Evolutionary conservation across 441 rosid species (phyloP), one percentile per base, ranked within the genome.

Genomic region (Lepidium campestre): DNA sequence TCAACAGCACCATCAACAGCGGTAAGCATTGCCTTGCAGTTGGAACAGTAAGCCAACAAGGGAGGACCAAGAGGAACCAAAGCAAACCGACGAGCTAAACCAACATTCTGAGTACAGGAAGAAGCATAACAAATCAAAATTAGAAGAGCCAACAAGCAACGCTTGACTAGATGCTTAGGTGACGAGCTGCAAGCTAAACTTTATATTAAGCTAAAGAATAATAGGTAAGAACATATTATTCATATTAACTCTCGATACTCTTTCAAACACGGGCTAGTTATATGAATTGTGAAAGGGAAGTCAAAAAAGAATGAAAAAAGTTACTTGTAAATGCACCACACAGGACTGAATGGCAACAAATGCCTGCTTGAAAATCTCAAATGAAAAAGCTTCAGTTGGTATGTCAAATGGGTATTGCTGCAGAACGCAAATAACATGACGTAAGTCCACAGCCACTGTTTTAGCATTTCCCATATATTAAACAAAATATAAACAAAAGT

Each of bases 51-150:
- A 25, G 97, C 88, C 67, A 93, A 83, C 79, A 93, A 77, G 64
- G 97, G 98, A 59, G 98, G 98, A 35, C 97, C 98, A 81, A 93
- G 94, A 69, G 98, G 98, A 68, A 88, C 98, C 81, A 93, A 78
- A 42, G 98, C 98, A 82, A 93, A 93, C 71, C 98, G 88, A 66
- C 96, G 83, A 69, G 97, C 97, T 79, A 93, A 84, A 75, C 94
- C 83, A 48, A 93, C 98, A 80, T 88, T 90, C 98, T 93, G 90
- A 74, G 72, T 37, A 78, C 57, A 74, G 40, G 52, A 76, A 50
- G 46, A 22, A 42, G 42, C 66, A 62, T n/a, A 14, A 54, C n/a
- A 45, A 39, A 69, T 57, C 8, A 3, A 27, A 10, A 57, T 53
- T 75, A 74, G 61, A 12, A 54, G 35, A 62, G 47, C 42, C 34